Percentiles rank a stretch among this genome's conserved stretches.
Conservation (phyloP, 2,329 filamentous ascomycete genomes). For the Scedosporium aurantiacum region DNA sequence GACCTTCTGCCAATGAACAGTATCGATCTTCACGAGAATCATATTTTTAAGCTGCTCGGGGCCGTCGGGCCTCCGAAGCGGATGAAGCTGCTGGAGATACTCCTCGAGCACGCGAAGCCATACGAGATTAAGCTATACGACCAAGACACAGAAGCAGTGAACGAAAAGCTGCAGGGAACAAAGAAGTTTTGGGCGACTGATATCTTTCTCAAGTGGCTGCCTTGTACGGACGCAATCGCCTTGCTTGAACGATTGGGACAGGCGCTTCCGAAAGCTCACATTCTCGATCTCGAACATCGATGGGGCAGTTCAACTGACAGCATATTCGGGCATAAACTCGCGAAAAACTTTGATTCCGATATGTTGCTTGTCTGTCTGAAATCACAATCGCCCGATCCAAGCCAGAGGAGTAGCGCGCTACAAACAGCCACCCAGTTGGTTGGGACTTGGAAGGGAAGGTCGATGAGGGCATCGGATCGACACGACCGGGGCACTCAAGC, state of each 20-base stretch:
- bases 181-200: neutral
- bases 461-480: neutral
- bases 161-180: neutral
- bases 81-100: neutral
- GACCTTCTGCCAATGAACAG: neutral
- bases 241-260: neutral
- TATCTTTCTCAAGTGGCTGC: neutral
- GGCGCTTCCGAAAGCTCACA: neutral
- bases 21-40: neutral
- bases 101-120: neutral
- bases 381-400: neutral
- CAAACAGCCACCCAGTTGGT: neutral
- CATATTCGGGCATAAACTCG: neutral
- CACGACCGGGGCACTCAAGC: neutral
- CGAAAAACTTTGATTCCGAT: neutral
- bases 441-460: neutral
- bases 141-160: neutral
- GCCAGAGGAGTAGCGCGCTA: neutral
- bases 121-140: neutral
- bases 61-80: neutral
- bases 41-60: neutral
- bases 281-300: neutral
- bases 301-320: neutral
- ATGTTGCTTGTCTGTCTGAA: neutral
- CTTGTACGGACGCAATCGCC: neutral